Evolutionary conservation across 2,329 filamentous ascomycete genomes (phyloP).

Genomic region (Pseudogymnoascus sp.): DNA sequence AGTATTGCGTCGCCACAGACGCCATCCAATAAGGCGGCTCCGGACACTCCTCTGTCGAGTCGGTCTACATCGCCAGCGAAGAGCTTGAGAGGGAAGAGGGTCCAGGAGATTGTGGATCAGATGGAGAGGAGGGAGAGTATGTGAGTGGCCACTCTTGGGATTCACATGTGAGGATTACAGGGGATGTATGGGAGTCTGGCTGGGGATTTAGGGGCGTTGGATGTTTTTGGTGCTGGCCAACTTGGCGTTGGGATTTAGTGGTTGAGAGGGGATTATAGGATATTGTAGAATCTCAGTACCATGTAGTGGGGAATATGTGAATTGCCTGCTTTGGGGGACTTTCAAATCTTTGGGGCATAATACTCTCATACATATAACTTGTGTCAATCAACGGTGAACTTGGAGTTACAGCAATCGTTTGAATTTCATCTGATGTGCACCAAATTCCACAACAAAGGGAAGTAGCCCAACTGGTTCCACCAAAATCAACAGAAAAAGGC

Average conservation of each 20-base stretch:
- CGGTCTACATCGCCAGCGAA: neutral
- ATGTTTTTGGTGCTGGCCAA: neutral
- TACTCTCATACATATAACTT: no score
- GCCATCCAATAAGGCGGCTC: neutral
- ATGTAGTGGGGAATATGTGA: neutral
- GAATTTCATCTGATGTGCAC: no score
- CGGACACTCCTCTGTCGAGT: neutral
- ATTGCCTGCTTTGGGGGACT: no score
- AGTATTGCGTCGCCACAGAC: neutral
- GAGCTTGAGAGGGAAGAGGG: neutral
- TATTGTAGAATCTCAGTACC: neutral
- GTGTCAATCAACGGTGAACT: no score
- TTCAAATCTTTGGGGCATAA: no score
- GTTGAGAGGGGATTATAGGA: neutral
- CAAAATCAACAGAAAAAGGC: no score
- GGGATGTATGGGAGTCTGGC: neutral
- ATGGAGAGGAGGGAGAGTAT: constrained; percentile 2
- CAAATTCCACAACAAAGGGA: no score
- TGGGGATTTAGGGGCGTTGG: neutral
- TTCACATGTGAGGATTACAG: neutral
- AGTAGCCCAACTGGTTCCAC: no score
- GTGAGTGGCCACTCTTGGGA: neutral
- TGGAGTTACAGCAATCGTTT: no score
- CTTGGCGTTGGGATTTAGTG: neutral
- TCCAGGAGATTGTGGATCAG: constrained; percentile 3